Evolutionary conservation across 75 land plant species (phyloP), one percentile per base, ranked within the genome.

Genomic region (Pinus taeda): DNA sequence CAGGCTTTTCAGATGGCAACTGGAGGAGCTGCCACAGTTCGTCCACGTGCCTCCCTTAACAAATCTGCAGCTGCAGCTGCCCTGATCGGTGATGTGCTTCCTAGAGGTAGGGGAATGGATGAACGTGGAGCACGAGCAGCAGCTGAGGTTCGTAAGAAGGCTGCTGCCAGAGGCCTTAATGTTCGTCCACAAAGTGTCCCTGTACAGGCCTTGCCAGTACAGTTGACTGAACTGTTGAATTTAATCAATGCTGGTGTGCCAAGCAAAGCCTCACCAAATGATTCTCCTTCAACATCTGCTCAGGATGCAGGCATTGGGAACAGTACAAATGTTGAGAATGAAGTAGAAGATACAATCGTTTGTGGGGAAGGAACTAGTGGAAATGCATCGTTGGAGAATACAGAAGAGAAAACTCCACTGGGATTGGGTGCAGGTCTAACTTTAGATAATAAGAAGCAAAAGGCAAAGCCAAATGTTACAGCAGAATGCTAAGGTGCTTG

Each of bases 121-220:
- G 99, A 97, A 74, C 77, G 99, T 57, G 99, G 90, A 69, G 95
- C 93, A 18, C 93, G 95, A 57, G 99, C 99, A 37, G 93, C 93
- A 21, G 95, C 95, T 24, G 99, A 95, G 76, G 88, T 87, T 11
- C 87, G 98, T 17, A 94, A 90, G 80, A 97, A 93, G 77, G 99
- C 98, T 60, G 98, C 90, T 56, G 99, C 99, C 53, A 89, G 78
- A 64, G 99, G 99, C 29, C 88, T 94, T 61, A 83, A 79, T 67
- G 78, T 89, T 22, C 90, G 94, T 18, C 83, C 93, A 4, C 93
- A 82, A 72, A 82, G 81, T 60, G 84, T 79, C 55, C 83, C 83
- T 15, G 83, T 76, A 12, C 89, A 85, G 75, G 76, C 91, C 24
- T 49, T 87, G 53, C 87, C 95, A 30, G 55, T 49, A 49, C 86